Conservation (phyloP, 495 filamentous ascomycete species). For the Lophiotrema nucula region DNA sequence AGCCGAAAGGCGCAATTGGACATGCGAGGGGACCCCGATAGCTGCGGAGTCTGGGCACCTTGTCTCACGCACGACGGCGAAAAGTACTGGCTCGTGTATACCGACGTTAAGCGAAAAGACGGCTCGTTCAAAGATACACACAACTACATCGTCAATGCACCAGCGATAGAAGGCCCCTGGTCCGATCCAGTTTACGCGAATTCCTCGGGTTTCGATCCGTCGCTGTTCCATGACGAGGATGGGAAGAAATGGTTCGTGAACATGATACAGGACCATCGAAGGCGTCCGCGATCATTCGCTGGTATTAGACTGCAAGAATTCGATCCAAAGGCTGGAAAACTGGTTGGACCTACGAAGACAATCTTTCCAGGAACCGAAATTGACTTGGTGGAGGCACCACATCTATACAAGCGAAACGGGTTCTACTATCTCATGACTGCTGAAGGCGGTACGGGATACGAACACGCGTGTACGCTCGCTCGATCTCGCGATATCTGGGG, state of each 20-base stretch:
- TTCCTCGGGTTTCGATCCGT: slow-evolving; percentile 52
- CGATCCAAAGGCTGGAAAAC: slow-evolving; percentile 44
- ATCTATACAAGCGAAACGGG: slow-evolving; percentile 56
- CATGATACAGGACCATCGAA: slow-evolving; percentile 54
- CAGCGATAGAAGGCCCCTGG: slow-evolving; percentile 53
- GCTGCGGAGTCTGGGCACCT: slow-evolving; percentile 64
- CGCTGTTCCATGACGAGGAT: slow-evolving; percentile 58
- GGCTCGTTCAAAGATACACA: slow-evolving; percentile 52
- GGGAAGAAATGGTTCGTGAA: slow-evolving; percentile 56
- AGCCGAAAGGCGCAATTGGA: slow-evolving; percentile 42
- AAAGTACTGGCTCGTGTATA: slow-evolving; percentile 48
- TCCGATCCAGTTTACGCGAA: slow-evolving; percentile 54
- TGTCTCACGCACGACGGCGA: slow-evolving; percentile 58
- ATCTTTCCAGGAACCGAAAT: slow-evolving; percentile 57
- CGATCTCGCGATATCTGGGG: slow-evolving; percentile 57
- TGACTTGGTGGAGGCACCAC: slow-evolving; percentile 60
- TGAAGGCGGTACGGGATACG: slow-evolving; percentile 62
- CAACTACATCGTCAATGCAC: slow-evolving; percentile 49
- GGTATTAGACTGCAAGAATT: slow-evolving; percentile 47
- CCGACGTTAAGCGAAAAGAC: slow-evolving; percentile 56
- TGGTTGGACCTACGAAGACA: slow-evolving; percentile 41
- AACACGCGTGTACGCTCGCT: slow-evolving; percentile 55
- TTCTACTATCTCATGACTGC: slow-evolving; percentile 60
- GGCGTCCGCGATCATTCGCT: slow-evolving; percentile 41
- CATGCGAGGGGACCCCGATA: slow-evolving; percentile 44